These are phyloP conservation scores for Sphaerulina populicola DNA, from an alignment of 2,329 filamentous ascomycete genomes.

Conservation along the genomic window DNA sequence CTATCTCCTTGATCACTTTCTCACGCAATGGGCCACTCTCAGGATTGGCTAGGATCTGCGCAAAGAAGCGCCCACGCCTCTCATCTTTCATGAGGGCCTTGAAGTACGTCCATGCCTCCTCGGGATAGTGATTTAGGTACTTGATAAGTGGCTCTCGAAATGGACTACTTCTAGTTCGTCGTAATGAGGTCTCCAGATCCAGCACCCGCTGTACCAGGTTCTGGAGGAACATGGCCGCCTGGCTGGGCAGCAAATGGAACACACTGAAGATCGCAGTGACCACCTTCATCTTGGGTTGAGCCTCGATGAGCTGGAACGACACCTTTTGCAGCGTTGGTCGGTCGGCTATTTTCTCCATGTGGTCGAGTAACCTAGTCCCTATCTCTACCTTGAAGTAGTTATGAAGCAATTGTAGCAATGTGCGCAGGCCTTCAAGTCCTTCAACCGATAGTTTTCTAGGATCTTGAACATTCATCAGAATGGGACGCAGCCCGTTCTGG, in stretches of 20 bases:
- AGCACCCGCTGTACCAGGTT: conserved; percentile 84
- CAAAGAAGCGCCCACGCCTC: conserved; percentile 81
- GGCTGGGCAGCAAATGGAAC: conserved; percentile 87
- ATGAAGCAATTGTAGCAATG: conserved; percentile 80
- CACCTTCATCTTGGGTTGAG: conserved; percentile 86
- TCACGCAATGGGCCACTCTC: conserved; percentile 68
- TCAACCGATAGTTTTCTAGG: conserved; percentile 81
- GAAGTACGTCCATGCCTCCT: conserved; percentile 76
- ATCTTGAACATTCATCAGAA: conserved; percentile 93
- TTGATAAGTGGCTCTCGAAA: conserved; percentile 85
- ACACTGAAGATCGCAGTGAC: conserved; percentile 93
- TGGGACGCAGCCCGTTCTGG: conserved; percentile 85
- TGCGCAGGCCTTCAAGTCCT: conserved; percentile 81
- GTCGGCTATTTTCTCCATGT: conserved; percentile 85
- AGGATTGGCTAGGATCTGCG: conserved; percentile 70
- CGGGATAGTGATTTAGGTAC: conserved; percentile 87
- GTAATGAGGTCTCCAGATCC: conserved; percentile 73
- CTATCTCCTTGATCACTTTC: conserved; percentile 63
- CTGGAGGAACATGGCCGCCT: conserved; percentile 84
- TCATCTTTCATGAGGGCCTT: conserved; percentile 72
- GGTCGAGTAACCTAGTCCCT: conserved; percentile 81
- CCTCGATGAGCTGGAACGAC: conserved; percentile 90
- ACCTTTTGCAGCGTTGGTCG: conserved; percentile 72
- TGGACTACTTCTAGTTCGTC: conserved; percentile 81
- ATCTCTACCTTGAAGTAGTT: conserved; percentile 99